A percentile compares a stretch with the other conserved stretches of the same genome.
These are phyloP conservation scores for Fusarium armeniacum DNA, from an alignment of 2,329 filamentous ascomycete species.

Conservation along the genomic window DNA sequence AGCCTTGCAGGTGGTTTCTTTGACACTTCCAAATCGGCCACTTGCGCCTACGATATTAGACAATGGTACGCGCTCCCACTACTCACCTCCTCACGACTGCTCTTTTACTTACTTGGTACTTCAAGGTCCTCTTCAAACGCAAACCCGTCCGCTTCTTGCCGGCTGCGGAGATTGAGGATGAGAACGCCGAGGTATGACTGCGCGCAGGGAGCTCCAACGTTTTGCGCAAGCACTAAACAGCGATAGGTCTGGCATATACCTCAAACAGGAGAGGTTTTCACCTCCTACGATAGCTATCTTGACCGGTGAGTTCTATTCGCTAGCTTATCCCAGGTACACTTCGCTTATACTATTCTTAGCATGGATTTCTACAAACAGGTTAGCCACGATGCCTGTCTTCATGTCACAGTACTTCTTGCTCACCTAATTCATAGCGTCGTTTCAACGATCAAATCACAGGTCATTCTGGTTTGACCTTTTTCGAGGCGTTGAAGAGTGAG, in stretches of 20 bases:
- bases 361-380: constrained; percentile 96
- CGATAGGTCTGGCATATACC: constrained; percentile 89
- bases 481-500: constrained; percentile 92
- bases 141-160: constrained; percentile 91
- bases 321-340: neutral
- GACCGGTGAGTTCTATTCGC: constrained; percentile 72
- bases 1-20: constrained; percentile 47
- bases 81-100: neutral
- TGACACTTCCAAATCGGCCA: constrained; percentile 30
- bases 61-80: constrained; percentile 41
- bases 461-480: constrained; percentile 90
- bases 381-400: constrained; percentile 50
- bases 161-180: constrained; percentile 79
- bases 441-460: constrained; percentile 98
- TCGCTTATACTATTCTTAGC: constrained; percentile 60
- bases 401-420: constrained; percentile 25
- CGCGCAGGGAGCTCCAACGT: constrained; percentile 27
- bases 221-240: constrained; percentile 33
- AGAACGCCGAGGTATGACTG: constrained; percentile 80
- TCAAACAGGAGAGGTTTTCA: constrained; percentile 91
- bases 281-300: constrained; percentile 89
- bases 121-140: constrained; percentile 92
- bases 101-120: constrained; percentile 24
- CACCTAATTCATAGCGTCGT: constrained; percentile 69
- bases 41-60: constrained; percentile 39